Evolutionary conservation across 768 basidiomycete species (phyloP).

Genomic region (Auriculariales sp.): DNA sequence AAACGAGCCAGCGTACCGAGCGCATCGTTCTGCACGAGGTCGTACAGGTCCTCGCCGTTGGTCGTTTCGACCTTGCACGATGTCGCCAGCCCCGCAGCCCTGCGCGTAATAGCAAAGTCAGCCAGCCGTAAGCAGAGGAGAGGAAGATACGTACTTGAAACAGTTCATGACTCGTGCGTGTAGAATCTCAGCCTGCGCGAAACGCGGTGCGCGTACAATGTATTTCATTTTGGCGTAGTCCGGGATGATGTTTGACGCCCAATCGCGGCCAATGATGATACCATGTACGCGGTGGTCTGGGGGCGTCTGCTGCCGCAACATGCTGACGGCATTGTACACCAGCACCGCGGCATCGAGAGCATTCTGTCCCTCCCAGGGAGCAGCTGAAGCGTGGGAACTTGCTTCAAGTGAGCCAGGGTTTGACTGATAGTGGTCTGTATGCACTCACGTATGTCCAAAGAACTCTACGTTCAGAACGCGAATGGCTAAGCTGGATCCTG

Average conservation of each 20-base stretch:
- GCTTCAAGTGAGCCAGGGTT: not conserved
- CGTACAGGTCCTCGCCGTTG: conserved; percentile 23
- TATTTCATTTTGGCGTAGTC: conserved; percentile 70
- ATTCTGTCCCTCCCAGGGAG: conserved; percentile 77
- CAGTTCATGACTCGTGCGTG: conserved; percentile 51
- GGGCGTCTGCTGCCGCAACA: conserved; percentile 66
- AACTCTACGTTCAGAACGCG: conserved; percentile 49
- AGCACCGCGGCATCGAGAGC: conserved; percentile 80
- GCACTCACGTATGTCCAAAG: conserved; percentile 51
- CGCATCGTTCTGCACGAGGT: conserved; percentile 54
- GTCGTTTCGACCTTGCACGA: conserved; percentile 39
- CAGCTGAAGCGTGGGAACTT: conserved; percentile 64
- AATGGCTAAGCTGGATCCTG: conserved; percentile 50
- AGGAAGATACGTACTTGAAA: conserved; percentile 39
- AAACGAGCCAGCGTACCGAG: conserved; percentile 27
- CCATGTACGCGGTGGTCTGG: conserved; percentile 73
- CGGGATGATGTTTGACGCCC: conserved; percentile 69
- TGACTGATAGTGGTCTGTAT: not conserved
- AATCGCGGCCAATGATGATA: conserved; percentile 58
- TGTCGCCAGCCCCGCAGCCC: conserved; percentile 55
- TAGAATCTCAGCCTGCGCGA: conserved; percentile 42
- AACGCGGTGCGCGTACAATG: conserved; percentile 58
- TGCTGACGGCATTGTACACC: conserved; percentile 66
- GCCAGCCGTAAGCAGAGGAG: not conserved
- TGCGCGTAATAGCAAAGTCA: conserved; percentile 13